Evolutionary conservation across 2,329 filamentous ascomycete genomes (phyloP).

Genomic region (Botryotinia calthae): DNA sequence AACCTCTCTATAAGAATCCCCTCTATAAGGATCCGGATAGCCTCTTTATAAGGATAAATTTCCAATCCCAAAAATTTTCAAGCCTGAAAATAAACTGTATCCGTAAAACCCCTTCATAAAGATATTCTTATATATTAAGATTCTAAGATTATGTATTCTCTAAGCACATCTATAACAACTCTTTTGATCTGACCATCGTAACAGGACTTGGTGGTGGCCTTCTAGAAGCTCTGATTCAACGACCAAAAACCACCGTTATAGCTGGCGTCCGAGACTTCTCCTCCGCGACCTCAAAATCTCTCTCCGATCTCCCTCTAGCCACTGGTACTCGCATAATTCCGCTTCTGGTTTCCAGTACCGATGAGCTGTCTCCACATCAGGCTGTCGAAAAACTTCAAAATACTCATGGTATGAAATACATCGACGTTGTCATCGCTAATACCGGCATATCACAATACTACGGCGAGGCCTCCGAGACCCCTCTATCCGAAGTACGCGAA

Average conservation of each 20-base stretch:
- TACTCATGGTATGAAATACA: conserved; percentile 40
- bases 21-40: too few relatives aligned
- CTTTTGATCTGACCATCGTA: background rate
- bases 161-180: too few relatives aligned
- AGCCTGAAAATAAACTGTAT: too few relatives aligned
- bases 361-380: conserved; percentile 40
- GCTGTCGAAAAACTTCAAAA: conserved; percentile 39
- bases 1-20: too few relatives aligned
- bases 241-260: conserved; percentile 27
- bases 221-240: conserved; percentile 21
- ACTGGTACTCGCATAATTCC: conserved; percentile 40
- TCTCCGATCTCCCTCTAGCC: conserved; percentile 41
- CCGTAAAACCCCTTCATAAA: too few relatives aligned
- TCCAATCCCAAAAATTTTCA: too few relatives aligned
- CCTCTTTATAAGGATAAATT: too few relatives aligned
- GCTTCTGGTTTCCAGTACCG: conserved; percentile 42
- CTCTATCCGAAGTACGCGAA: conserved; percentile 40
- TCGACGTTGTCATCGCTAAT: conserved; percentile 54
- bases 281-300: conserved; percentile 33
- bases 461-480: conserved; percentile 38
- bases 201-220: conserved; percentile 40
- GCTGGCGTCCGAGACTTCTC: conserved; percentile 42
- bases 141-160: too few relatives aligned
- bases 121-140: too few relatives aligned
- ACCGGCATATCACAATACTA: conserved; percentile 44